phyloP scores from a whole-genome alignment of 2,329 filamentous ascomycete species.

The Tolypocladium ophioglossoides region DNA sequence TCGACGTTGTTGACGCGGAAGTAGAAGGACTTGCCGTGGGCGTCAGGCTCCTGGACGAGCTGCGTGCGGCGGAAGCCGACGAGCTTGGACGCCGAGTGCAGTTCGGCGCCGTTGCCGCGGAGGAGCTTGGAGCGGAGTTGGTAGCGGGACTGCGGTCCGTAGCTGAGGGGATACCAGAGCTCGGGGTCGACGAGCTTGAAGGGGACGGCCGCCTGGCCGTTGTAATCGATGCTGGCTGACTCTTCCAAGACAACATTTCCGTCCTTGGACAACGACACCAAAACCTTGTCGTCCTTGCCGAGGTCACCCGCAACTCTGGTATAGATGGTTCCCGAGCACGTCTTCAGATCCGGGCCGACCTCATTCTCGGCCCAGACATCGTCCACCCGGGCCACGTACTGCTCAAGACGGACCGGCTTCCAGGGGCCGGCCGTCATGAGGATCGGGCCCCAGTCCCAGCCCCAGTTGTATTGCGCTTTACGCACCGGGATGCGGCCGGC shows the following conservation, averaged over 20 bases:
- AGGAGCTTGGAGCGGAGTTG: neutral
- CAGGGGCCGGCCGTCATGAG: slow-evolving; percentile 54
- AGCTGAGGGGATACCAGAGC: slow-evolving; percentile 10
- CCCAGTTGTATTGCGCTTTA: slow-evolving; percentile 63
- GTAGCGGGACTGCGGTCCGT: slow-evolving; percentile 2
- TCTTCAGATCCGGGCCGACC: slow-evolving; percentile 20
- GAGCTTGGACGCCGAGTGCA: slow-evolving; percentile 28
- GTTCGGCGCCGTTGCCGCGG: neutral
- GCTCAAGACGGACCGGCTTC: slow-evolving; percentile 55
- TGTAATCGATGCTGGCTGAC: neutral
- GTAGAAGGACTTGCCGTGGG: slow-evolving; percentile 61
- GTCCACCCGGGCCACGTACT: slow-evolving; percentile 45
- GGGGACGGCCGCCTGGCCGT: slow-evolving; percentile 1
- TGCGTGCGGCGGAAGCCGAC: slow-evolving; percentile 54
- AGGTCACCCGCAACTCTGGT: slow-evolving; percentile 24
- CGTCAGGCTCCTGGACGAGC: slow-evolving; percentile 42
- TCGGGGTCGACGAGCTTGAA: slow-evolving; percentile 27
- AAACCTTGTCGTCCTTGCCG: slow-evolving; percentile 12
- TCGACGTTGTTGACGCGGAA: slow-evolving; percentile 64
- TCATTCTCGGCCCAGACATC: slow-evolving; percentile 40
- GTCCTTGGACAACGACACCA: slow-evolving; percentile 14
- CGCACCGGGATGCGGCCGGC: slow-evolving; percentile 24
- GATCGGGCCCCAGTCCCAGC: slow-evolving; percentile 62
- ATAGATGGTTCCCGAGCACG: slow-evolving; percentile 15
- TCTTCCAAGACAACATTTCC: slow-evolving; percentile 7